A percentile compares a stretch with the other conserved stretches of the same genome.
Evolutionary conservation across 192 early-diverging fungal genomes (phyloP).

Genomic region (Ambispora gerdemannii): DNA sequence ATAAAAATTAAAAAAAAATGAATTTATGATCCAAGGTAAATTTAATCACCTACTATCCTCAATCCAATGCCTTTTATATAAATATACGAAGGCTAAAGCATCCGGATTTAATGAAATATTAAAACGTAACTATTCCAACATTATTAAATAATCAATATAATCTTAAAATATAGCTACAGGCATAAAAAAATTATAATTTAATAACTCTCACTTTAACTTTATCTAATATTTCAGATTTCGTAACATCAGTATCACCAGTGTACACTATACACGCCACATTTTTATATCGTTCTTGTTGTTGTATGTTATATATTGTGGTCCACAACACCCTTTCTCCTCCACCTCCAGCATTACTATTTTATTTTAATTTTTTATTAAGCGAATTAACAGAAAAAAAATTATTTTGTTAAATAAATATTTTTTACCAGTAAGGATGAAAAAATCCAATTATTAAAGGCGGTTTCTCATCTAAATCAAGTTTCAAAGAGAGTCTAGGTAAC

Average conservation of each 20-base stretch:
- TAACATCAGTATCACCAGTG: slow-evolving; percentile 62
- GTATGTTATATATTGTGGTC: slow-evolving; percentile 80
- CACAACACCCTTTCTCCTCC: slow-evolving; percentile 98
- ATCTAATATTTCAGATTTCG: slow-evolving; percentile 54
- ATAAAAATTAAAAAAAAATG: too few species aligned
- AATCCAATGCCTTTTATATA: slow-evolving; percentile 63
- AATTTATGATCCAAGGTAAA: neutral
- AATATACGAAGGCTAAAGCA: slow-evolving; percentile 59
- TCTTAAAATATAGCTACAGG: too few species aligned
- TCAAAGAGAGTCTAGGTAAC: too few species aligned
- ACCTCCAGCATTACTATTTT: slow-evolving; percentile 74
- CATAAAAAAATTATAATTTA: too few species aligned
- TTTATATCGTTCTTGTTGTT: slow-evolving; percentile 65
- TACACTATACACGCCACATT: slow-evolving; percentile 75
- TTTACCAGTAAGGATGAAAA: slow-evolving; percentile 91
- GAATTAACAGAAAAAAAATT: neutral
- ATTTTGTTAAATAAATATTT: neutral
- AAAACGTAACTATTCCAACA: slow-evolving; percentile 62
- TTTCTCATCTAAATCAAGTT: slow-evolving; percentile 27
- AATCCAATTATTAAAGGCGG: slow-evolving; percentile 63
- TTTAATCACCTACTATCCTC: slow-evolving; percentile 59
- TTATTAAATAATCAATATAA: too few species aligned
- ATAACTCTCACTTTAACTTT: slow-evolving; percentile 54
- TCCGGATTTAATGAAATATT: slow-evolving; percentile 59
- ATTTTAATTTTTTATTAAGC: slow-evolving; percentile 12